These are phyloP conservation scores for Nemania serpens DNA, from an alignment of 2,329 filamentous ascomycete genomes.

Conservation along the genomic window DNA sequence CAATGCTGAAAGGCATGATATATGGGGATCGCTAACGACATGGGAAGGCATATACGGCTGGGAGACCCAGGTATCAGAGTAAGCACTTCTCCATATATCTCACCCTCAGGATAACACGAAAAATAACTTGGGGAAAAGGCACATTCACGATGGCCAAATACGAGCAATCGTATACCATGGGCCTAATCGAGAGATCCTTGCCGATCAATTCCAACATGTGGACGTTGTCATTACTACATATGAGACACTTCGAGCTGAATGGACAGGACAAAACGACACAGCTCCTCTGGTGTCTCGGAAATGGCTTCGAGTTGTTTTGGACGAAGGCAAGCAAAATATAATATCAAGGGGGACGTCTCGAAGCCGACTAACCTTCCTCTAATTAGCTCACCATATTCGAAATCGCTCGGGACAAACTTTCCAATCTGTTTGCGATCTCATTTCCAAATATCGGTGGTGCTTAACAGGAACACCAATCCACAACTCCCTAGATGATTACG, in stretches of 20 bases:
- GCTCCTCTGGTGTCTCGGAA: slow-evolving; percentile 18
- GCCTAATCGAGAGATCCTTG: background rate
- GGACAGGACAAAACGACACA: slow-evolving; percentile 1
- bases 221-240: slow-evolving; percentile 43
- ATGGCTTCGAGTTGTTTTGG: slow-evolving; percentile 45
- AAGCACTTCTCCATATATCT: background rate
- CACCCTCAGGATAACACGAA: background rate
- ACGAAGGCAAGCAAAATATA: slow-evolving; percentile 44
- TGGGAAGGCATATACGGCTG: background rate
- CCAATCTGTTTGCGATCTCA: slow-evolving; percentile 34
- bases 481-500: slow-evolving; percentile 48
- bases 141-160: background rate
- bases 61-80: background rate
- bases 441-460: slow-evolving; percentile 44
- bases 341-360: background rate
- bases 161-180: slow-evolving; percentile 5
- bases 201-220: slow-evolving; percentile 21
- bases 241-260: slow-evolving; percentile 40
- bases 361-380: slow-evolving; percentile 10
- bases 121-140: background rate
- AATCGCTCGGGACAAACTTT: slow-evolving; percentile 41
- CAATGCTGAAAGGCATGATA: background rate
- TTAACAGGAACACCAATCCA: slow-evolving; percentile 49
- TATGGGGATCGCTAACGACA: background rate
- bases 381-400: slow-evolving; percentile 46